Evolutionary conservation across 2,329 filamentous ascomycete species (phyloP).

Genomic region (Talaromyces piceae): DNA sequence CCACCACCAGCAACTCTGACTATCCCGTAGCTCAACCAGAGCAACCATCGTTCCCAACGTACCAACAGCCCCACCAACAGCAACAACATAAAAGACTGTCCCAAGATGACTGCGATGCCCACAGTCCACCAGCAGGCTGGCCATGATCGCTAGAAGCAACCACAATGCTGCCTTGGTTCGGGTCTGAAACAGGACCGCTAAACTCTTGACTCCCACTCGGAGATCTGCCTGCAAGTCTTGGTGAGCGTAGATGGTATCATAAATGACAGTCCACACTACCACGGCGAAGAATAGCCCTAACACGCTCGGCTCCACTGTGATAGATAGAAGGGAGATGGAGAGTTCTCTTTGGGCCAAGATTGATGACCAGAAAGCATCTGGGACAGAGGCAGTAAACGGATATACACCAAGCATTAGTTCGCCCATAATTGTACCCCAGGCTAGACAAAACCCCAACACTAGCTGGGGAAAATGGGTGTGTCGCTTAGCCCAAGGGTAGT

Average conservation of each 20-base stretch:
- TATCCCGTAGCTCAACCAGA: background rate
- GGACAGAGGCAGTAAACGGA: background rate
- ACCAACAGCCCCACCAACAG: background rate
- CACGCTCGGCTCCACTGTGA: background rate
- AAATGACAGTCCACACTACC: constrained; percentile 65
- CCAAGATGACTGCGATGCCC: background rate
- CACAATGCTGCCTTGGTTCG: background rate
- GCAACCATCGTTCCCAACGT: background rate
- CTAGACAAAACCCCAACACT: constrained; percentile 76
- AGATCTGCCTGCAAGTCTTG: constrained; percentile 83
- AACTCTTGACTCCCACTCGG: constrained; percentile 82
- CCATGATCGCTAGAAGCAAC: background rate
- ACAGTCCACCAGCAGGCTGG: background rate
- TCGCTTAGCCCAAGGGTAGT: constrained; percentile 74
- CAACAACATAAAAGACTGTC: background rate
- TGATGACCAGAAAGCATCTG: background rate
- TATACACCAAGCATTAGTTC: background rate
- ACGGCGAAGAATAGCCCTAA: background rate
- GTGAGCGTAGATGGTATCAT: constrained; percentile 90
- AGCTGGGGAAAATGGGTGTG: constrained; percentile 83
- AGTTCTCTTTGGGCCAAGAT: background rate
- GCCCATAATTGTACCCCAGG: constrained; percentile 60
- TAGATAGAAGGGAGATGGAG: background rate
- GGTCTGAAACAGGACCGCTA: constrained; percentile 48
- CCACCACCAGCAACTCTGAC: constrained; percentile 6